phyloP scores from a whole-genome alignment of 2,329 filamentous ascomycete species.

The Xylogone sp. region DNA sequence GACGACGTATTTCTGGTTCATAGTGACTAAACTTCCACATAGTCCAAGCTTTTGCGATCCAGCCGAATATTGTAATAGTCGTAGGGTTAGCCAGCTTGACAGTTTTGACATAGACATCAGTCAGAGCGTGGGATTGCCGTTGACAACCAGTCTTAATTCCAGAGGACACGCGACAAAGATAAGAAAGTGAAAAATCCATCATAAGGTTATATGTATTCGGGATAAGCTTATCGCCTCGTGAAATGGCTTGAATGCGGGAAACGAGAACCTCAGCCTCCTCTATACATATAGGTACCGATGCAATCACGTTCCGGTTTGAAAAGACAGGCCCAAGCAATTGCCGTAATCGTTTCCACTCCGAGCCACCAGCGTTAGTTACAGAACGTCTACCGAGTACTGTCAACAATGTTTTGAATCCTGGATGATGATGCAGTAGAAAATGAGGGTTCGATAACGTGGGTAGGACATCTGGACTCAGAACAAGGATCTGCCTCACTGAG shows the following conservation, averaged over 20 bases:
- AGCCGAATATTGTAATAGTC: neutral
- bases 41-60: neutral
- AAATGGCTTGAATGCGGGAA: conserved; percentile 41
- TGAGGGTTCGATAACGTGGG: neutral
- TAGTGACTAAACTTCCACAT: neutral
- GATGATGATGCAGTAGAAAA: neutral
- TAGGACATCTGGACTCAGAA: neutral
- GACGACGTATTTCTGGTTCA: neutral
- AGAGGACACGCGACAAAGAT: neutral
- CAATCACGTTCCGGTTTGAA: conserved; percentile 39
- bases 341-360: conserved; percentile 8
- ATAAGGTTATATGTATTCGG: neutral
- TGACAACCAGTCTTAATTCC: neutral
- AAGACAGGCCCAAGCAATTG: conserved; percentile 4
- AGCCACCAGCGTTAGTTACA: neutral
- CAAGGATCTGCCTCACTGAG: neutral
- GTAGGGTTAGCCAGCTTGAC: neutral
- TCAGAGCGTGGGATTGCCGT: neutral
- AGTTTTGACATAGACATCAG: neutral
- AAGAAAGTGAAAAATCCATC: neutral
- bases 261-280: conserved; percentile 45
- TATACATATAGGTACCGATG: conserved; percentile 33
- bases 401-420: neutral
- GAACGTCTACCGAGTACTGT: neutral
- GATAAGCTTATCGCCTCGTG: conserved; percentile 23